phyloP scores from a whole-genome alignment of 257 asterid species.

The Ajuga chamaepitys region DNA sequence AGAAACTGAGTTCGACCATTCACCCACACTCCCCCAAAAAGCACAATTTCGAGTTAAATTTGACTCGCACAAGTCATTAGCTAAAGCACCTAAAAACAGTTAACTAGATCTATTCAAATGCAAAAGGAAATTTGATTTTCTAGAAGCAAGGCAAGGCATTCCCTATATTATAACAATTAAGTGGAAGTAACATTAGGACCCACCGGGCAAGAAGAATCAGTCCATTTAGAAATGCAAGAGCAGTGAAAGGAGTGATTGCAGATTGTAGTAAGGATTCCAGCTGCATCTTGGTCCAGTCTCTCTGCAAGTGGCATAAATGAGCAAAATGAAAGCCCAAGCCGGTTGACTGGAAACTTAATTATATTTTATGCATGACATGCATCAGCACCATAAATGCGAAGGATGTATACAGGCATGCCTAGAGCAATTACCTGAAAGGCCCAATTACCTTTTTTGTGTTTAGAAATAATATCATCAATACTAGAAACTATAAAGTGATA shows the following conservation, averaged over 20 bases:
- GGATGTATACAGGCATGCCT: constrained; percentile 3
- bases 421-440: neutral
- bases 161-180: neutral
- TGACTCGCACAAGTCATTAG: neutral
- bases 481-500: neutral
- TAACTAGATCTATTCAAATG: neutral
- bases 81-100: neutral
- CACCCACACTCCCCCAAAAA: neutral
- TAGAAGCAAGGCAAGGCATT: neutral
- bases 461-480: constrained; percentile 1
- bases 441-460: neutral
- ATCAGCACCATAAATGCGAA: constrained; percentile 3
- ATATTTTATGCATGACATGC: neutral
- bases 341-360: neutral
- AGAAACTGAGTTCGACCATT: neutral
- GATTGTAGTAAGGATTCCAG: constrained; percentile 88
- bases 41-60: neutral
- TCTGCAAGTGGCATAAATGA: constrained; percentile 45
- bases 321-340: constrained; percentile 12
- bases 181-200: constrained; percentile 22
- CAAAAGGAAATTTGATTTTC: neutral
- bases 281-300: constrained; percentile 75
- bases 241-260: constrained; percentile 99
- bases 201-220: constrained; percentile 98
- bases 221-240: constrained; percentile 97